These are phyloP conservation scores for Rheum nobile DNA, from an alignment of 148 eudicot species.

Conservation along the genomic window DNA sequence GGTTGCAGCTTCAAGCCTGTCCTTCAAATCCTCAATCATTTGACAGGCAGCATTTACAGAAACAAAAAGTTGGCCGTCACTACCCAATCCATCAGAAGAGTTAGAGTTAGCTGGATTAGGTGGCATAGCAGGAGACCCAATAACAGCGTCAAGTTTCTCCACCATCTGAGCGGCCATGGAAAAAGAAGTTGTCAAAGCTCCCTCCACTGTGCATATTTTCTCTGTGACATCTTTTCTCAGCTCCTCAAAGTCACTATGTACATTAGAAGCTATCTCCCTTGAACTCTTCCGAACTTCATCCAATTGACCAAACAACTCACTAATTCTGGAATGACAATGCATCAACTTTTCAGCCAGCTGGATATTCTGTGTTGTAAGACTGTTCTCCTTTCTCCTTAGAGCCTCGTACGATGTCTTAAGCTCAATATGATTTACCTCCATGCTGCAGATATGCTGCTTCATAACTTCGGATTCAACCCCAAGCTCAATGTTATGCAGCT, in stretches of 20 bases:
- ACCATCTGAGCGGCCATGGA: slow-evolving; percentile 32
- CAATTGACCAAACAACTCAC: slow-evolving; percentile 40
- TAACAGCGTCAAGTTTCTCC: slow-evolving; percentile 41
- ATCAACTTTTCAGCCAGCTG: slow-evolving; percentile 37
- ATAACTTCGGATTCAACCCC: slow-evolving; percentile 53
- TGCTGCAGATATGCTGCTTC: slow-evolving; percentile 33
- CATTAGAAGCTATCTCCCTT: slow-evolving; percentile 27
- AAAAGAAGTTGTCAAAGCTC: slow-evolving; percentile 35
- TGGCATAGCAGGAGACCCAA: slow-evolving; percentile 19
- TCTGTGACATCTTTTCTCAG: slow-evolving; percentile 43
- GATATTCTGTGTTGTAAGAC: slow-evolving; percentile 30
- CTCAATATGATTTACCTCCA: slow-evolving; percentile 42
- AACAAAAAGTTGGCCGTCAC: slow-evolving; percentile 25
- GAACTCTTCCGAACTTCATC: slow-evolving; percentile 36
- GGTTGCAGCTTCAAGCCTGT: slow-evolving; percentile 36
- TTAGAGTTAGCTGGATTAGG: slow-evolving; percentile 10
- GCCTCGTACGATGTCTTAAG: slow-evolving; percentile 33
- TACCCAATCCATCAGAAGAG: slow-evolving; percentile 18
- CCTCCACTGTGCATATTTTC: slow-evolving; percentile 27
- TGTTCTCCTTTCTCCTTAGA: slow-evolving; percentile 23
- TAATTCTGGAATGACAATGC: slow-evolving; percentile 25
- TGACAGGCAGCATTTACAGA: slow-evolving; percentile 51
- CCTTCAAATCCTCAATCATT: slow-evolving; percentile 44
- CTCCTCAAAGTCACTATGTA: slow-evolving; percentile 31
- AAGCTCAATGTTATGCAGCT: slow-evolving; percentile 54